Evolutionary conservation across 1,284 basidiomycete species (phyloP).

Genomic region (Psilocybe mexicana): DNA sequence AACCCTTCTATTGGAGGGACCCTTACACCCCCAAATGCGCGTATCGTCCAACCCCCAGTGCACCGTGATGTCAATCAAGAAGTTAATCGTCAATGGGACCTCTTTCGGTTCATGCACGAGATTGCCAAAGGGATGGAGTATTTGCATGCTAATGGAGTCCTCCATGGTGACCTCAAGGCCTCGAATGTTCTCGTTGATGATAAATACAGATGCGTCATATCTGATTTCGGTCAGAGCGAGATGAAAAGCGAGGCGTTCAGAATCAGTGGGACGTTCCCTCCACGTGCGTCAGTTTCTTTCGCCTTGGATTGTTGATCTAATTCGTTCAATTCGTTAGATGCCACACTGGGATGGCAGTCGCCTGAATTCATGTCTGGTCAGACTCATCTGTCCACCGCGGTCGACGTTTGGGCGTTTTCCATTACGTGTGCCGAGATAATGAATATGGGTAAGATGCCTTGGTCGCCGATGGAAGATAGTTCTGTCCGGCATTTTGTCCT

Average conservation of each 20-base stretch:
- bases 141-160: conserved; percentile 59
- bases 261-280: conserved; percentile 51
- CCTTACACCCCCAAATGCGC: conserved; percentile 8
- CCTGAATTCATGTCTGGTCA: conserved; percentile 67
- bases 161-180: conserved; percentile 78
- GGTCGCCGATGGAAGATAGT: conserved; percentile 59
- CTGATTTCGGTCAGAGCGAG: conserved; percentile 79
- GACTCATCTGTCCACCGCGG: conserved; percentile 51
- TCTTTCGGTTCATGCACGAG: conserved; percentile 60
- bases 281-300: conserved; percentile 45
- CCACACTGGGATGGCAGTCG: conserved; percentile 70
- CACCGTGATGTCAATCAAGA: conserved; percentile 31
- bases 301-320: conserved; percentile 9
- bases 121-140: conserved; percentile 79
- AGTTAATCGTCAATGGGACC: conserved; percentile 52
- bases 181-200: conserved; percentile 76
- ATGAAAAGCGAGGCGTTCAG: conserved; percentile 71
- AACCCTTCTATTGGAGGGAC: not conserved
- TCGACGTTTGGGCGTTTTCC: conserved; percentile 75
- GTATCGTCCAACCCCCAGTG: conserved; percentile 4
- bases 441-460: conserved; percentile 61
- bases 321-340: conserved; percentile 36
- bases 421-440: conserved; percentile 73
- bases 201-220: conserved; percentile 62
- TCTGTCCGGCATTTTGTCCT: conserved; percentile 60